Conservation (phyloP, 2,329 filamentous ascomycete genomes). For the Cercospora janseana region DNA sequence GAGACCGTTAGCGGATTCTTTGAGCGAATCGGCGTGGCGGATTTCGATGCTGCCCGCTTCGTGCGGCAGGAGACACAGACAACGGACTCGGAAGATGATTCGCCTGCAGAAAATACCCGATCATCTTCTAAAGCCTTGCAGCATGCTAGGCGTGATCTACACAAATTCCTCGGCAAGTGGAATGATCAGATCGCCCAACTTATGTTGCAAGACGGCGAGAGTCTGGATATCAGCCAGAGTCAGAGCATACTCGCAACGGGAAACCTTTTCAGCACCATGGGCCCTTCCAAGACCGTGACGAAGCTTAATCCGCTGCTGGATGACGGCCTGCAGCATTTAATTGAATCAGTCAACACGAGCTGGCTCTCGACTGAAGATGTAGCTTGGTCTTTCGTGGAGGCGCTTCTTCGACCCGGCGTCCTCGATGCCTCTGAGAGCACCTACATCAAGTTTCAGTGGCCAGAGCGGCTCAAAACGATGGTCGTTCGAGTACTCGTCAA, state of each 20-base stretch:
- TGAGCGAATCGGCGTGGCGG: constrained; percentile 50
- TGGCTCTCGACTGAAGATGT: constrained; percentile 53
- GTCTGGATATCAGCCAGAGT: constrained; percentile 27
- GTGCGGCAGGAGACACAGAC: constrained; percentile 33
- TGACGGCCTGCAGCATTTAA: constrained; percentile 43
- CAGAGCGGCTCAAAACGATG: constrained; percentile 54
- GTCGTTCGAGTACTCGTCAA: constrained; percentile 54
- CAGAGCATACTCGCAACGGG: constrained; percentile 15
- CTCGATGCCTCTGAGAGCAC: constrained; percentile 32
- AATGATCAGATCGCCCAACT: constrained; percentile 32
- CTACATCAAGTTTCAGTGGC: constrained; percentile 57
- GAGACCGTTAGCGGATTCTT: constrained; percentile 54
- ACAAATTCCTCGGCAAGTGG: constrained; percentile 31
- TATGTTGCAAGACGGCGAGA: constrained; percentile 30
- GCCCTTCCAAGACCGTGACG: constrained; percentile 17
- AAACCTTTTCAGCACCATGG: constrained; percentile 18
- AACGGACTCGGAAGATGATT: not conserved
- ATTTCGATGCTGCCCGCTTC: constrained; percentile 32
- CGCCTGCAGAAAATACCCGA: constrained; percentile 1
- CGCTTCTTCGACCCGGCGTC: constrained; percentile 48
- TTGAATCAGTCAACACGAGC: constrained; percentile 46
- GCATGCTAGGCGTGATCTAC: constrained; percentile 28
- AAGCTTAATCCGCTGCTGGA: constrained; percentile 25
- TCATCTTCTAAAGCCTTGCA: constrained; percentile 14
- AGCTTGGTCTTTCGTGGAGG: constrained; percentile 54